Percentiles rank a stretch among this genome's conserved stretches.
phyloP scores from a whole-genome alignment of 495 filamentous ascomycete species.

The Podospora tetraspora region DNA sequence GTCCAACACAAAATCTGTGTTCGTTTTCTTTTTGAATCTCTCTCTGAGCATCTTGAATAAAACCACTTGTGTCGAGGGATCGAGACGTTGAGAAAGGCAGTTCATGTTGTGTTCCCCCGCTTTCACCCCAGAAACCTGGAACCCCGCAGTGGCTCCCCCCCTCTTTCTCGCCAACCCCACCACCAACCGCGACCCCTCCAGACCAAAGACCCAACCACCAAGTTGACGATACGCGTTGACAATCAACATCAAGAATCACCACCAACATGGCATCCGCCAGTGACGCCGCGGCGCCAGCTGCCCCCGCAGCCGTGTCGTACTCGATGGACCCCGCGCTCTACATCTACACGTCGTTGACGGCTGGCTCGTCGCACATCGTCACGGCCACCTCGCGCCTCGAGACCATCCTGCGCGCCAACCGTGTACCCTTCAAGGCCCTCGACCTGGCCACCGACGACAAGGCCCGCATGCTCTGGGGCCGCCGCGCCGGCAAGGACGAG shows the following conservation, averaged over 20 bases:
- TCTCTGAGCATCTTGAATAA: background rate
- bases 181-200: background rate
- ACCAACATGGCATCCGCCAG: conserved; percentile 45
- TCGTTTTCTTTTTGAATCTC: background rate
- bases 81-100: background rate
- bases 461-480: conserved; percentile 84
- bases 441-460: conserved; percentile 91
- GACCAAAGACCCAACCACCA: conserved; percentile 7
- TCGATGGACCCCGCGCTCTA: conserved; percentile 77
- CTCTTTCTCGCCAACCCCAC: background rate
- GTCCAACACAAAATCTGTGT: background rate
- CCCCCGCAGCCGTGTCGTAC: conserved; percentile 41
- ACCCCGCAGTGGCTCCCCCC: background rate
- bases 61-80: background rate
- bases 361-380: conserved; percentile 91
- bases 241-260: background rate
- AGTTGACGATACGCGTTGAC: background rate
- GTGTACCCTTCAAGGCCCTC: conserved; percentile 83
- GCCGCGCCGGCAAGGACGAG: conserved; percentile 60
- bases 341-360: conserved; percentile 91
- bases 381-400: conserved; percentile 93
- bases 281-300: conserved; percentile 20
- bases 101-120: background rate
- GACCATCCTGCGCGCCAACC: conserved; percentile 93
- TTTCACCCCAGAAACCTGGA: background rate